Percentiles rank a stretch among this genome's conserved stretches.
Conservation (phyloP, 2,329 filamentous ascomycete species). For the Plenodomus tracheiphilus region DNA sequence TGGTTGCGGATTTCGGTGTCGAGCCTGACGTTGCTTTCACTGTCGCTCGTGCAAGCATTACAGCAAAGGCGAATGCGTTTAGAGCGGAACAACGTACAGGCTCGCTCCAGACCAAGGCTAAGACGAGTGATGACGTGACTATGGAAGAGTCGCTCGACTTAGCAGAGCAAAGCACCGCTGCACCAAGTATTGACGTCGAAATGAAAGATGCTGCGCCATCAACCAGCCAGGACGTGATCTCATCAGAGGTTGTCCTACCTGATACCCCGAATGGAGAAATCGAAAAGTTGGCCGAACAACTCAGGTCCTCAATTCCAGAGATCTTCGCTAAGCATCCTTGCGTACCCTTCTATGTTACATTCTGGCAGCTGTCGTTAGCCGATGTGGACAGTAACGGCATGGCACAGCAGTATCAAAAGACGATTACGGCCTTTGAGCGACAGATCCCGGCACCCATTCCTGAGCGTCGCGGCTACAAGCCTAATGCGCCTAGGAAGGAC, state of each 20-base stretch:
- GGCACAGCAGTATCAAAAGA: conserved; percentile 75
- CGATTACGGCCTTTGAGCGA: conserved; percentile 56
- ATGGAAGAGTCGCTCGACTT: conserved; percentile 31
- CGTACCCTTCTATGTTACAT: conserved; percentile 81
- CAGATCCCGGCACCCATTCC: conserved; percentile 56
- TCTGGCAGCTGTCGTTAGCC: conserved; percentile 86
- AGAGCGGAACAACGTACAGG: conserved; percentile 37
- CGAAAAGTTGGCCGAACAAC: conserved; percentile 70
- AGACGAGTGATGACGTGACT: conserved; percentile 56
- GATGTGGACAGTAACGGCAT: conserved; percentile 67
- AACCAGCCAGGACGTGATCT: conserved; percentile 1
- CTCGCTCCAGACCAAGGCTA: conserved; percentile 8
- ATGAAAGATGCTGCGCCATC: conserved; percentile 42
- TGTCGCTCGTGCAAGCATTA: conserved; percentile 75
- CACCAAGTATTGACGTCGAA: conserved; percentile 38
- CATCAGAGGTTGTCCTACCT: conserved; percentile 1
- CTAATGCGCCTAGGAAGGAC: conserved; percentile 47
- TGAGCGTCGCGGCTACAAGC: conserved; percentile 63
- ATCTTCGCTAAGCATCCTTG: conserved; percentile 72
- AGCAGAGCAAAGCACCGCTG: conserved; percentile 7
- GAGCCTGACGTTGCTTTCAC: conserved; percentile 82
- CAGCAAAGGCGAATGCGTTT: conserved; percentile 44
- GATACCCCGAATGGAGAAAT: conserved; percentile 67
- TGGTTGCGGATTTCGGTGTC: conserved; percentile 79
- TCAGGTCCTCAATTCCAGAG: conserved; percentile 64